phyloP scores from a whole-genome alignment of 345 rosid genomes.

The Salix udensis region DNA sequence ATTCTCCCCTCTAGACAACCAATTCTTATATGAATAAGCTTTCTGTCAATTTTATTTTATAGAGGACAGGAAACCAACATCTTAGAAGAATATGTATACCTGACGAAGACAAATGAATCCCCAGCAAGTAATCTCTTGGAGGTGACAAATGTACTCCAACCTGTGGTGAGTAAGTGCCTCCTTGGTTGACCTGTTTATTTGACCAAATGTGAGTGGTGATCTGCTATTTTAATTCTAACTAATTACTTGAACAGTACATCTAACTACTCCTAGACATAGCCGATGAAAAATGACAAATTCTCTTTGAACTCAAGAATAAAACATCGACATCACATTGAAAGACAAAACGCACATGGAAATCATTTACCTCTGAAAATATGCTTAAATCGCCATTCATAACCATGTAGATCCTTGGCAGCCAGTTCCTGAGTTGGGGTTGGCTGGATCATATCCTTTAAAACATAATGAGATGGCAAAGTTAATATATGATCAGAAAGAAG shows the following conservation, averaged over 20 bases:
- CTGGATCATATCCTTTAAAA: slow-evolving; percentile 77
- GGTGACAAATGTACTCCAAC: slow-evolving; percentile 94
- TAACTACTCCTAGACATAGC: neutral
- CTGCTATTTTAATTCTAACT: neutral
- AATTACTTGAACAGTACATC: neutral
- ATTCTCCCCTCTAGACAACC: slow-evolving; percentile 51
- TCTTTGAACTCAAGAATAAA: neutral
- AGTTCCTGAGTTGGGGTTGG: slow-evolving; percentile 87
- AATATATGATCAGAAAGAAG: neutral
- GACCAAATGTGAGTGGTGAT: neutral
- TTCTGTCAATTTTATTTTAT: neutral
- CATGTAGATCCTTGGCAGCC: slow-evolving; percentile 85
- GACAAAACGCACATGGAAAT: neutral
- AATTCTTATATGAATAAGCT: neutral
- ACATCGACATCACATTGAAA: neutral
- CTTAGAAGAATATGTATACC: slow-evolving; percentile 37
- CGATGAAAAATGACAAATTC: neutral
- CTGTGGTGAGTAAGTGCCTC: slow-evolving; percentile 91
- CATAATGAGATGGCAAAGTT: neutral
- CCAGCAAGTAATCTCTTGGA: slow-evolving; percentile 89
- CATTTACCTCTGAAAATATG: slow-evolving; percentile 85
- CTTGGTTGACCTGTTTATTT: slow-evolving; percentile 71
- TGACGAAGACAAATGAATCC: slow-evolving; percentile 83
- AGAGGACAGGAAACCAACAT: neutral
- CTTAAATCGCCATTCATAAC: slow-evolving; percentile 90